phyloP scores from a whole-genome alignment of 1,284 basidiomycete genomes.

The Gymnopus androsaceus region DNA sequence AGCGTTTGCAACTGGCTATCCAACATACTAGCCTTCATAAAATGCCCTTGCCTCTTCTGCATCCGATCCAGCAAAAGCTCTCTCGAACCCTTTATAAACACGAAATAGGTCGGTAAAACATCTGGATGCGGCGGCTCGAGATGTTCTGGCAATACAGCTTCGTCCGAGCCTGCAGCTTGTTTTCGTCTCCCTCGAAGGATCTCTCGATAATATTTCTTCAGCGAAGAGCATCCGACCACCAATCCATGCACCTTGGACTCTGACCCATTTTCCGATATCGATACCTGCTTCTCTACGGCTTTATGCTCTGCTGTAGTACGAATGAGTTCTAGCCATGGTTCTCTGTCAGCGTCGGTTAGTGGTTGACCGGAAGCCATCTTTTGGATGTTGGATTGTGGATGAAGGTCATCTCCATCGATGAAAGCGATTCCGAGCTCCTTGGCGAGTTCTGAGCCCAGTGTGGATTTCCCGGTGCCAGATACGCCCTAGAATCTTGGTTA shows the following conservation, averaged over 20 bases:
- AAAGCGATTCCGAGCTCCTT: slow-evolving; percentile 68
- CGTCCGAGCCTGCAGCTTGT: slow-evolving; percentile 29
- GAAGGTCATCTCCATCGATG: slow-evolving; percentile 89
- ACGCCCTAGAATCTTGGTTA: slow-evolving; percentile 57
- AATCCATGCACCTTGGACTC: slow-evolving; percentile 47
- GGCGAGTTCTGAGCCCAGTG: slow-evolving; percentile 72
- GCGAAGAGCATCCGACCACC: slow-evolving; percentile 85
- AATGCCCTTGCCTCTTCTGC: slow-evolving; percentile 74
- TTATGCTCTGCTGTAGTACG: slow-evolving; percentile 63
- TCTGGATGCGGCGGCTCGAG: slow-evolving; percentile 28
- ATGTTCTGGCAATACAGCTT: slow-evolving; percentile 26
- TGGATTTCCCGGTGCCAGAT: slow-evolving; percentile 87
- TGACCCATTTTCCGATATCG: slow-evolving; percentile 18
- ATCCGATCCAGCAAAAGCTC: slow-evolving; percentile 74
- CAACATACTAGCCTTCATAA: slow-evolving; percentile 89
- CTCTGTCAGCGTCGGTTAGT: slow-evolving; percentile 80
- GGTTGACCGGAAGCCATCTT: slow-evolving; percentile 88
- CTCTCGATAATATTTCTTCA: slow-evolving; percentile 82
- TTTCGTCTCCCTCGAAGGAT: slow-evolving; percentile 64
- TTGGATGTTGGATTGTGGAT: slow-evolving; percentile 78
- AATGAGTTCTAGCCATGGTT: slow-evolving; percentile 83
- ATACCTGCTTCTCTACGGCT: slow-evolving; percentile 41
- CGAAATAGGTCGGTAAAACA: slow-evolving; percentile 70
- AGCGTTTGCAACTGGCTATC: slow-evolving; percentile 82
- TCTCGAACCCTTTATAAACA: slow-evolving; percentile 76